These are phyloP conservation scores for Aspergillus affinis DNA, from an alignment of 495 filamentous ascomycete genomes.

Conservation along the genomic window DNA sequence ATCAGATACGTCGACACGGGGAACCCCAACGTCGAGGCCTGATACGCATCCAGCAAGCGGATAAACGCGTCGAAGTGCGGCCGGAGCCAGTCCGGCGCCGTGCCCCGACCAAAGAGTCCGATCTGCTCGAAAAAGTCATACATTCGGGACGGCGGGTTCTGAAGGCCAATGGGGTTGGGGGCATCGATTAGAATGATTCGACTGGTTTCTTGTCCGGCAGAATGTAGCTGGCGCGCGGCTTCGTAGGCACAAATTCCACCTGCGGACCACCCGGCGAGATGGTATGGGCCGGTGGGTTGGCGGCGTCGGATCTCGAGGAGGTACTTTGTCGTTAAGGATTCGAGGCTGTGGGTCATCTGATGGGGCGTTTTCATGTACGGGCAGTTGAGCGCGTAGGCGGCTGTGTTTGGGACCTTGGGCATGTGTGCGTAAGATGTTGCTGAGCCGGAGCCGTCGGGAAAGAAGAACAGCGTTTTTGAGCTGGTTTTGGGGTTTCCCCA, in stretches of 20 bases:
- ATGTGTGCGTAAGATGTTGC: constrained; percentile 58
- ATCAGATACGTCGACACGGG: constrained; percentile 63
- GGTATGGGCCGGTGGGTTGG: constrained; percentile 70
- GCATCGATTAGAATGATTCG: constrained; percentile 80
- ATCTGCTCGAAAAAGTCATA: constrained; percentile 78
- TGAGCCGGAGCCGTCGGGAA: constrained; percentile 39
- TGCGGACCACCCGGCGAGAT: constrained; percentile 76
- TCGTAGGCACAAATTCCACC: constrained; percentile 90
- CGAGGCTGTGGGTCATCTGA: constrained; percentile 54
- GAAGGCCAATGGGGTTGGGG: constrained; percentile 73
- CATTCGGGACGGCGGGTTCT: constrained; percentile 72
- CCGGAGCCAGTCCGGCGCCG: constrained; percentile 70
- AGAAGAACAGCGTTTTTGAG: constrained; percentile 34
- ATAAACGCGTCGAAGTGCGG: constrained; percentile 82
- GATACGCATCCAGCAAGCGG: constrained; percentile 72
- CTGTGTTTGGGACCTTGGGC: constrained; percentile 54
- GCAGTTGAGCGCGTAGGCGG: constrained; percentile 63
- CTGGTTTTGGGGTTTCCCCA: constrained; percentile 34
- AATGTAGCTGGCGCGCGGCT: constrained; percentile 68
- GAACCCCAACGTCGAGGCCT: constrained; percentile 42
- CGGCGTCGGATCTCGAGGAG: constrained; percentile 68
- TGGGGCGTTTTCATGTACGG: constrained; percentile 65
- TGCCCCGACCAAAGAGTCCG: constrained; percentile 74
- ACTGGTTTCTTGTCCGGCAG: constrained; percentile 66
- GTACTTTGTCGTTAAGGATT: constrained; percentile 57